phyloP scores from a whole-genome alignment of 306 rosid species.

The Aeschynomene evenia region DNA sequence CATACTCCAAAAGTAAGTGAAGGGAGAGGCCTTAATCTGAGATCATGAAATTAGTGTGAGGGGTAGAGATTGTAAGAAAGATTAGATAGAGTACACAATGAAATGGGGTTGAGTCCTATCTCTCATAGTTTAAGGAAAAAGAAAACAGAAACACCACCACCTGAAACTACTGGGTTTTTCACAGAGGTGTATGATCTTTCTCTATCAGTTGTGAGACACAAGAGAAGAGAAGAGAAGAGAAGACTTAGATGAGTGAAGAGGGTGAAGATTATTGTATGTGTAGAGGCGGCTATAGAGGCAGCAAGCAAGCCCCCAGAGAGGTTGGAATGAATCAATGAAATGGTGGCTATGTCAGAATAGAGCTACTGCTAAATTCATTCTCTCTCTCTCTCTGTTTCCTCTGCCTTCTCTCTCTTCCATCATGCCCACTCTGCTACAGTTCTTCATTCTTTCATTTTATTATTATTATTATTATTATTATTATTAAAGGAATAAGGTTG shows the following conservation, averaged over 20 bases:
- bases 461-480: neutral
- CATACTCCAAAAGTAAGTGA: conserved; percentile 1
- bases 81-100: neutral
- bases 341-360: conserved; percentile 47
- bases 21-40: conserved; percentile 22
- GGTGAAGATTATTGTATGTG: neutral
- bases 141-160: neutral
- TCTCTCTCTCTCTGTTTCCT: neutral
- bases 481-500: neutral
- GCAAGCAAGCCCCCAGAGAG: neutral
- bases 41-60: neutral
- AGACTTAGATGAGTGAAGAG: neutral
- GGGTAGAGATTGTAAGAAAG: neutral
- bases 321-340: neutral
- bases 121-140: neutral
- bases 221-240: neutral
- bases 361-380: conserved; percentile 13
- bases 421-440: conserved; percentile 22
- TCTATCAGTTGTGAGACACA: neutral
- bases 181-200: neutral
- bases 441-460: conserved; percentile 9
- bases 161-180: conserved; percentile 25
- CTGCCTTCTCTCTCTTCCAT: conserved; percentile 11
- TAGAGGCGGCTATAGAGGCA: conserved; percentile 27
- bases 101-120: neutral